Evolutionary conservation across 2,329 filamentous ascomycete species (phyloP), one percentile per base, ranked within the genome.

Genomic region (Sporothrix mexicana): DNA sequence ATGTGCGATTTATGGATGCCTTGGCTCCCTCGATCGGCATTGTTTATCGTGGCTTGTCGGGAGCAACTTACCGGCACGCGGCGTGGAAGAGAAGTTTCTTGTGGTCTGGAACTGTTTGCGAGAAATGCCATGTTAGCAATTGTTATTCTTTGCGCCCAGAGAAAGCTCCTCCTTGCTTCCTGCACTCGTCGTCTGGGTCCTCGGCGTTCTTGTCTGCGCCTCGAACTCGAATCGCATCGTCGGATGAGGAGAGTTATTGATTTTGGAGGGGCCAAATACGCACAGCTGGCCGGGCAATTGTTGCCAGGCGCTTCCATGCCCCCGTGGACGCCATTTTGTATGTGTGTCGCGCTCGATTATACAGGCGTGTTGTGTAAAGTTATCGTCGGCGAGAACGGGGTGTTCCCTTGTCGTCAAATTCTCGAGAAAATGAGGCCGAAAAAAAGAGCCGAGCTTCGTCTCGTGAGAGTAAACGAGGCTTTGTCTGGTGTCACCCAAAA

Each of bases 11-110:
- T 7, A 17, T 17, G 9, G 15, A 2, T 20, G 49, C n/a, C 41
- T 17, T 47, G 15, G 8, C 5, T 15, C 25, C n/a, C 53, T 9
- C n/a, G 8, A 9, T 23, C 36, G 59, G 36, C 59, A 45, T 45
- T 45, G 59, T 20, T 13, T 64, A 45, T 23, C 59, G 59, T 43
- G 36, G 20, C n/a, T 43, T 69, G 13, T 62, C 43, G 51, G 36
- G 66, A 43, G 70, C 43, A 59, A 70, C 90, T 80, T 89, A 93
- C 92, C 91, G 79, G 90, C 92, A 77, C 93, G 90, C 80, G 91
- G 90, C 76, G 95, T 95, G 76, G 93, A 94, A 75, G 95, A 97
- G 85, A 99, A 98, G 74, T 90, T 86, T 84, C 95, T 89, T 80
- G 88, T 70, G 15, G 73, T 68, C 72, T 73, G 49, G 67, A 69